Evolutionary conservation across 2,329 filamentous ascomycete species (phyloP).

Genomic region (Phialophora expanda): DNA sequence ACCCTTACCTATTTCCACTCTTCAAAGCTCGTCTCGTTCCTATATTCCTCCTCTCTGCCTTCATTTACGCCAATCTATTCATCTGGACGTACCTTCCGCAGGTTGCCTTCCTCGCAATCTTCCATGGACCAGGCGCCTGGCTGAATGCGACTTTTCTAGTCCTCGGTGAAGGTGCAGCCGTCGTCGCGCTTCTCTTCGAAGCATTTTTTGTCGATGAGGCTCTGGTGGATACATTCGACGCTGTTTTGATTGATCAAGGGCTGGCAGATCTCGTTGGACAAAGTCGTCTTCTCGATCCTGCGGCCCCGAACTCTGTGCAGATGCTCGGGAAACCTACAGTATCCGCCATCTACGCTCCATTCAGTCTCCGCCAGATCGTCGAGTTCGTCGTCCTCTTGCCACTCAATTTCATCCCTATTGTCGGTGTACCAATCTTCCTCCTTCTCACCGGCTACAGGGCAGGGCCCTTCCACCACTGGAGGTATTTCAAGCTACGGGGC

Average conservation of each 20-base stretch:
- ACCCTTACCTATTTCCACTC: conserved; percentile 81
- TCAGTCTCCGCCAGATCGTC: conserved; percentile 86
- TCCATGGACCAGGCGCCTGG: conserved; percentile 87
- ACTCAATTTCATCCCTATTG: conserved; percentile 83
- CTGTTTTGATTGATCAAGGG: conserved; percentile 76
- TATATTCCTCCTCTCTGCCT: conserved; percentile 76
- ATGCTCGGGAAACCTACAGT: conserved; percentile 81
- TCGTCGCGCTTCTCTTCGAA: conserved; percentile 72
- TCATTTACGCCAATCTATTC: conserved; percentile 86
- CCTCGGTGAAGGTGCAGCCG: conserved; percentile 67
- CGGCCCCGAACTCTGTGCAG: conserved; percentile 71
- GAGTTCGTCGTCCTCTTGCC: conserved; percentile 81
- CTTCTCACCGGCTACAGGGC: conserved; percentile 84
- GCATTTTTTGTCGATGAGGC: conserved; percentile 82
- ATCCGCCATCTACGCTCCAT: conserved; percentile 80
- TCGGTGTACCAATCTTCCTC: conserved; percentile 84
- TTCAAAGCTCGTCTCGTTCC: conserved; percentile 79
- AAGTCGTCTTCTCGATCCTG: conserved; percentile 67
- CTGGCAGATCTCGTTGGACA: conserved; percentile 71
- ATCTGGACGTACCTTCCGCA: conserved; percentile 87
- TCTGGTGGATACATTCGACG: conserved; percentile 82
- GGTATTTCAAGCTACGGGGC: conserved; percentile 82
- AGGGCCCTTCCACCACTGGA: conserved; percentile 86
- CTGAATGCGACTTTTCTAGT: conserved; percentile 85
- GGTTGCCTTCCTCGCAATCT: conserved; percentile 84